phyloP scores from a whole-genome alignment of 495 filamentous ascomycete genomes.

The Neurospora sp. region DNA sequence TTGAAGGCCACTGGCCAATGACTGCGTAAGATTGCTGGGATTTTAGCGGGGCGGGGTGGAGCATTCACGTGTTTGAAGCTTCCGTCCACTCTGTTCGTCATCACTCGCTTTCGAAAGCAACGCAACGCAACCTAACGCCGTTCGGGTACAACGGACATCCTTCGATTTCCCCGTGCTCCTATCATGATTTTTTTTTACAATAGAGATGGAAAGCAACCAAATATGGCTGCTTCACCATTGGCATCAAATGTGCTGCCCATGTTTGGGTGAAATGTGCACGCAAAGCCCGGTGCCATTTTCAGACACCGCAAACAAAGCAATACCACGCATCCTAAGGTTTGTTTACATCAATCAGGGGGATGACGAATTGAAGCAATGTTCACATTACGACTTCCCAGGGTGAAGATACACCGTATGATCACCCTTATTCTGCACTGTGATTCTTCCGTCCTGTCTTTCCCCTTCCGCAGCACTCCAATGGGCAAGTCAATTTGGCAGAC shows the following conservation, averaged over 20 bases:
- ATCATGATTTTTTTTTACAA: background rate
- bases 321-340: background rate
- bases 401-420: background rate
- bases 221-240: background rate
- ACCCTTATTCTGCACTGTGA: background rate
- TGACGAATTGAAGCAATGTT: background rate
- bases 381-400: background rate
- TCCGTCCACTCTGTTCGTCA: conserved; percentile 7
- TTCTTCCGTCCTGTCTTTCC: background rate
- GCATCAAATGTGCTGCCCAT: background rate
- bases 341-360: background rate
- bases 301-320: background rate
- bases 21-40: background rate
- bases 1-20: conserved; percentile 14
- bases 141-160: background rate
- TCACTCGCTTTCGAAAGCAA: background rate
- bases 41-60: conserved; percentile 7
- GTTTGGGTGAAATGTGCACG: background rate
- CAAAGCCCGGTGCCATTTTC: background rate
- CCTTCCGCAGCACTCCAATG: background rate
- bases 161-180: background rate
- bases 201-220: background rate
- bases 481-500: background rate
- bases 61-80: conserved; percentile 10
- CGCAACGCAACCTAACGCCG: background rate